Base-by-base conservation (phyloP, 2,329 filamentous ascomycete genomes). In the Colletotrichum cordylinicola region DNA sequence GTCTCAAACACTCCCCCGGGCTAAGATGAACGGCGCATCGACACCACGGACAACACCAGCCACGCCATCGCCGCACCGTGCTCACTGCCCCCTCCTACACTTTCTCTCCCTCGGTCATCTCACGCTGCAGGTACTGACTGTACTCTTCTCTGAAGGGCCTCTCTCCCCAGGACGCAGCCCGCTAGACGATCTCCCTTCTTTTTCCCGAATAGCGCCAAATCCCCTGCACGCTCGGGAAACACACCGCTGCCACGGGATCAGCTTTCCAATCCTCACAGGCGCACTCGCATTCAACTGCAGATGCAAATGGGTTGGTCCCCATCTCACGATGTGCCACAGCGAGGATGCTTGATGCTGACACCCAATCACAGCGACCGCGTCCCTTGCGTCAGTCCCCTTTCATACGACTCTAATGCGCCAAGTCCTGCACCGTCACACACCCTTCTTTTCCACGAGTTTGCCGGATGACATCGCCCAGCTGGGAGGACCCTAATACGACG, bases 311-410 rank as follows among this genome's bases (percentile, higher is more conserved):
- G 39, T 67, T 67, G 39, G 39, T 52, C 64, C 64, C 43, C 58
- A 71, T 62, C 37, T 24, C 24, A 64, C 58, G 10, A 64, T 55
- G 29, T 13, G 37, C 65, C 13, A 68, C 52, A 48, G 31, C 55
- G 24, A 58, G 62, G 48, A 56, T 73, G 9, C 33, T 29, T 69
- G 70, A 60, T 69, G 39, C 37, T 48, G 37, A 69, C 18, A 33
- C 15, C 74, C 74, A 76, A 74, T 76, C 48, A 69, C 35, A 61
- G 33, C 8, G 5, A 21, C 65, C 12, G 74, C 64, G 74, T 69
- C 64, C 74, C 74, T 76, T 76, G 64, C 74, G 35, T 65, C 70
- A 74, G 35, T 66, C 58, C 64, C 58, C 56, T 69, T 74, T 64
- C 70, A 65, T 69, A 66, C 64, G 58, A 62, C 64, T 27, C 70